Percentiles rank a stretch among this genome's conserved stretches.
Conservation (phyloP, 164 flowering plant species). For the Dillenia suffruticosa region DNA sequence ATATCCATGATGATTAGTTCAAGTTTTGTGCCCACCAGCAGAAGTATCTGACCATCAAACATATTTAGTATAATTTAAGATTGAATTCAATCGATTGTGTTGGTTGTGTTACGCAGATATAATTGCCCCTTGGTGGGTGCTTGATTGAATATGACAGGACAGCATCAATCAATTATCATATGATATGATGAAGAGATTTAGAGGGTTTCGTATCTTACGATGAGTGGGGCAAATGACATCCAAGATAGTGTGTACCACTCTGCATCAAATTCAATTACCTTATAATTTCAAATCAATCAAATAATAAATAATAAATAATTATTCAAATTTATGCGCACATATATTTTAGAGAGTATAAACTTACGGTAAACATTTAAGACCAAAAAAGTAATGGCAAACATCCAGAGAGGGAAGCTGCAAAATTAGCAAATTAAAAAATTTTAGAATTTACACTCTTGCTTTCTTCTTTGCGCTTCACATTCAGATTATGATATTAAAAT, state of each 20-base stretch:
- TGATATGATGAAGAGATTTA: background rate
- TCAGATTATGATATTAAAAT: no score
- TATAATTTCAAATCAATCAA: no score
- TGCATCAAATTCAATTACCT: constrained; percentile 15
- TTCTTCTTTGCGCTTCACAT: no score
- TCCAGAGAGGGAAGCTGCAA: constrained; percentile 58
- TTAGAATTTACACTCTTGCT: no score
- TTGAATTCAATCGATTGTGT: no score
- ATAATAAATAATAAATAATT: no score
- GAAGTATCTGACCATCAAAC: constrained; percentile 38
- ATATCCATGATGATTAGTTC: constrained; percentile 58
- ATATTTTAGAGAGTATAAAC: background rate
- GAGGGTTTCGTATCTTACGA: constrained; percentile 31
- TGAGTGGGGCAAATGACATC: constrained; percentile 50
- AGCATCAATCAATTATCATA: no score
- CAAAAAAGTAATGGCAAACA: constrained; percentile 40
- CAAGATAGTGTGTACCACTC: constrained; percentile 54
- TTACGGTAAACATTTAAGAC: constrained; percentile 57
- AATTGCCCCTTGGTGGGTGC: no score
- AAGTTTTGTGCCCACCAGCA: constrained; percentile 63
- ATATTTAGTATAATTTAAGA: no score
- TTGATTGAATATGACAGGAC: no score
- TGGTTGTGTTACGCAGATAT: no score
- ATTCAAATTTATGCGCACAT: background rate
- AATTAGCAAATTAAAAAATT: background rate